phyloP scores from a whole-genome alignment of 2,329 filamentous ascomycete genomes.

The Chlorencoelia australis region DNA sequence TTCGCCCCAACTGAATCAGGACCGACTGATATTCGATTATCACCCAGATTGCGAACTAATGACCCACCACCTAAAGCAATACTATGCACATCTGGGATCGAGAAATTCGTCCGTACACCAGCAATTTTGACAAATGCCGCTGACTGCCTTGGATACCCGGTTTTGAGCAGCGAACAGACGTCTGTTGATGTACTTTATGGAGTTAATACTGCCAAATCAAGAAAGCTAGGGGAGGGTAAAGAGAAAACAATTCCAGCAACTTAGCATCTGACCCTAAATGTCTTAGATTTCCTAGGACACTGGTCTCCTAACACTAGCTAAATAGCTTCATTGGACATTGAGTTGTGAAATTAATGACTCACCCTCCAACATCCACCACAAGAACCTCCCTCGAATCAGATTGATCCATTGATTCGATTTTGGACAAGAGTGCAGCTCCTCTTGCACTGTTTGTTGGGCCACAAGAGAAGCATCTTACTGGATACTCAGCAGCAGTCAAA shows the following conservation, averaged over 20 bases:
- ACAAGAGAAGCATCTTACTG: constrained; percentile 52
- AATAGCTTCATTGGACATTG: too few species aligned
- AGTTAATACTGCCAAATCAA: constrained; percentile 7
- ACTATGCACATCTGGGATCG: constrained; percentile 44
- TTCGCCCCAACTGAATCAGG: constrained; percentile 46
- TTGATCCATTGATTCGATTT: constrained; percentile 9
- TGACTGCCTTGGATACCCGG: constrained; percentile 50
- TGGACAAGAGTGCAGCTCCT: constrained; percentile 48
- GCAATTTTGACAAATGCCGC: constrained; percentile 47
- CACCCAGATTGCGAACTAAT: constrained; percentile 28
- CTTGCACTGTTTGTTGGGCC: constrained; percentile 55
- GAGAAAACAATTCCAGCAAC: background rate
- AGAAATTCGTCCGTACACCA: constrained; percentile 49
- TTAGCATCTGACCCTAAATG: too few species aligned
- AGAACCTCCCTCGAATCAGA: constrained; percentile 26
- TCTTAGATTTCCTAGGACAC: too few species aligned
- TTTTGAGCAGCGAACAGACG: constrained; percentile 45
- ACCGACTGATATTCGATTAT: constrained; percentile 42
- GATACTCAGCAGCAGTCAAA: constrained; percentile 41
- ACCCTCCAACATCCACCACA: constrained; percentile 44
- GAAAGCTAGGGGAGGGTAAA: too few species aligned
- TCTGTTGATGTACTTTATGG: constrained; percentile 44
- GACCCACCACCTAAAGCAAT: constrained; percentile 49
- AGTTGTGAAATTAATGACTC: too few species aligned
- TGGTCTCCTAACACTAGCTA: too few species aligned